phyloP scores from a whole-genome alignment of 306 rosid genomes.

The Cucurbita argyrosperma region DNA sequence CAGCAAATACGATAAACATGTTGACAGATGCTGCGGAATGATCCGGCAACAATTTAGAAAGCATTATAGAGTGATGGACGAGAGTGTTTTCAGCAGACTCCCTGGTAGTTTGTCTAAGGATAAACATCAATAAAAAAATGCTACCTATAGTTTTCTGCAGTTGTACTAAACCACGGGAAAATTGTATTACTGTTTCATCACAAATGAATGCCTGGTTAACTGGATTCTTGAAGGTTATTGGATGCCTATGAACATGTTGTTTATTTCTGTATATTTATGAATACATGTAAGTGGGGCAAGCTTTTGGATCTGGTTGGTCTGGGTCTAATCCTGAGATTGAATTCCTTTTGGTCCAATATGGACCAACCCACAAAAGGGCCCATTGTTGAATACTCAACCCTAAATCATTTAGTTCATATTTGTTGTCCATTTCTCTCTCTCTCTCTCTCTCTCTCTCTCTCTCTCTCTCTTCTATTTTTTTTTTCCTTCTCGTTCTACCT shows the following conservation, averaged over 20 bases:
- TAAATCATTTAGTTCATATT: not conserved
- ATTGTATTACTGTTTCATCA: not conserved
- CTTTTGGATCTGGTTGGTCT: not conserved
- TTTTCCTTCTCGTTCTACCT: too few relatives aligned
- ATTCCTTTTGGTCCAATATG: not conserved
- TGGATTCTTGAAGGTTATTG: not conserved
- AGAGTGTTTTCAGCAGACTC: constrained; percentile 50
- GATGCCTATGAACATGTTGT: too few relatives aligned
- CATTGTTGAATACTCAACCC: not conserved
- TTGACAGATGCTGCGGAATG: constrained; percentile 46
- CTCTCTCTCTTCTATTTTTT: too few relatives aligned
- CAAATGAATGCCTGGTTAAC: not conserved
- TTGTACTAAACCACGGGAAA: not conserved
- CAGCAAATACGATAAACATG: constrained; percentile 34
- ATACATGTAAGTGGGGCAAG: not conserved
- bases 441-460: too few relatives aligned
- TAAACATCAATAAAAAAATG: constrained; percentile 34
- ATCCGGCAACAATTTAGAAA: constrained; percentile 60
- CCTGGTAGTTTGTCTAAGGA: constrained; percentile 47
- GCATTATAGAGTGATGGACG: constrained; percentile 74
- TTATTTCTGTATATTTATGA: not conserved
- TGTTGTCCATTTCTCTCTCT: too few relatives aligned
- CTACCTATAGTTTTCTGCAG: not conserved
- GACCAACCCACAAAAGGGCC: not conserved
- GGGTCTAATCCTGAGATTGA: not conserved